Percentiles rank a stretch among this genome's conserved stretches.
These are phyloP conservation scores for Trypanosoma grayi DNA, from an alignment of 208 protist genomes.

Conservation along the genomic window DNA sequence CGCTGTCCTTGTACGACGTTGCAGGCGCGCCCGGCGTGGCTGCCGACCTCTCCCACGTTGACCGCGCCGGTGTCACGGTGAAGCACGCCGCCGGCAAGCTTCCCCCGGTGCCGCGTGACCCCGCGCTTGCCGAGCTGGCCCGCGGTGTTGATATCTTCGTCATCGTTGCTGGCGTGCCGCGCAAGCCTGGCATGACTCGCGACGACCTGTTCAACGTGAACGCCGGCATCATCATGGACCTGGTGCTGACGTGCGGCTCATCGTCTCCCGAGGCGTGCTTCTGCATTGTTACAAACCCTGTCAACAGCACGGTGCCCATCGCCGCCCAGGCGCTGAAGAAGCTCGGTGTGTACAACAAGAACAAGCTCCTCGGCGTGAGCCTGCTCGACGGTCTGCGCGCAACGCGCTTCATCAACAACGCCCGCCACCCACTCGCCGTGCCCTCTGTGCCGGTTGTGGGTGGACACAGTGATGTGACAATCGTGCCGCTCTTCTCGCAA, in stretches of 20 bases:
- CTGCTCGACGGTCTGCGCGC: constrained; percentile 93
- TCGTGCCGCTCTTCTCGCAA: constrained; percentile 92
- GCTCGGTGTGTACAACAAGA: constrained; percentile 86
- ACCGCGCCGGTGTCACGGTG: constrained; percentile 69
- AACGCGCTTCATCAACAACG: constrained; percentile 90
- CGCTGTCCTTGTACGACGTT: constrained; percentile 92
- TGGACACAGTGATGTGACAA: constrained; percentile 95
- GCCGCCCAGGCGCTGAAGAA: constrained; percentile 90
- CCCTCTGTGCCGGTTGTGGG: constrained; percentile 89
- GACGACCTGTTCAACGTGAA: constrained; percentile 97
- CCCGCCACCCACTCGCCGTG: constrained; percentile 42
- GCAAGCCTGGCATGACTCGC: constrained; percentile 96
- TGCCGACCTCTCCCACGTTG: constrained; percentile 93
- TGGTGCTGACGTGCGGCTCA: constrained; percentile 83
- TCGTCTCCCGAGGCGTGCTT: constrained; percentile 90
- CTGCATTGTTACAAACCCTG: constrained; percentile 95
- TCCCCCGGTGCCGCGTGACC: constrained; percentile 55
- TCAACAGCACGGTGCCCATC: constrained; percentile 97
- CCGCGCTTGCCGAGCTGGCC: constrained; percentile 57
- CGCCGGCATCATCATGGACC: constrained; percentile 90
- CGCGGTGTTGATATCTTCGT: constrained; percentile 91
- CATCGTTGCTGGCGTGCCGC: constrained; percentile 94
- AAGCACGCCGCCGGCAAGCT: constrained; percentile 75
- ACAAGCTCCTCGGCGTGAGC: constrained; percentile 90
- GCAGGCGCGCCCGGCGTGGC: constrained; percentile 90